Evolutionary conservation across 192 early-diverging fungal species (phyloP).

Genomic region (Jimgerdemannia flammicorona): DNA sequence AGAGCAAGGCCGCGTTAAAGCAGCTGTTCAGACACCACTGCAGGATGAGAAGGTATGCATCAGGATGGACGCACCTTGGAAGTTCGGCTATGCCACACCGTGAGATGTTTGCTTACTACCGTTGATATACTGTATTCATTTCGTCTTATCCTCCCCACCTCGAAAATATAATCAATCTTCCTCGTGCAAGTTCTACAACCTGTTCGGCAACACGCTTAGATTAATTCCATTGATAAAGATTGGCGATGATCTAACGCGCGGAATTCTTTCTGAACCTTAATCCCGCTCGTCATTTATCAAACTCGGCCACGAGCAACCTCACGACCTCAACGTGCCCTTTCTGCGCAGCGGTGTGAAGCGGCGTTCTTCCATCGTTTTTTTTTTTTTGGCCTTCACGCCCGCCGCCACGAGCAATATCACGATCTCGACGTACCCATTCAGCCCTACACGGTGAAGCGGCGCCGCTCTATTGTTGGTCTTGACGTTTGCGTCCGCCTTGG

Average conservation of each 20-base stretch:
- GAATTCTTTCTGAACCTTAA: neutral
- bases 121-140: neutral
- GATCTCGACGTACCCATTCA: too few species aligned
- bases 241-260: too few species aligned
- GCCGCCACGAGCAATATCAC: too few species aligned
- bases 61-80: slow-evolving; percentile 1
- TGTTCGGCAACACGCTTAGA: slow-evolving; percentile 6
- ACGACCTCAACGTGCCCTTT: too few species aligned
- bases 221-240: too few species aligned
- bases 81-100: neutral
- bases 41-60: slow-evolving; percentile 1
- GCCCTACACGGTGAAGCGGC: too few species aligned
- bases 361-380: neutral
- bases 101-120: neutral
- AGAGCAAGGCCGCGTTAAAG: slow-evolving; percentile 6
- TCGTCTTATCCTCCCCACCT: too few species aligned
- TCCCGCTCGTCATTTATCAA: neutral
- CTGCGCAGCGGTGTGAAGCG: too few species aligned
- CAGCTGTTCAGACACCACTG: slow-evolving; percentile 15
- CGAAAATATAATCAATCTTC: slow-evolving; percentile 3
- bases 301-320: too few species aligned
- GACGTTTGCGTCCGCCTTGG: too few species aligned
- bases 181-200: slow-evolving; percentile 14
- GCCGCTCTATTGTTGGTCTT: too few species aligned
- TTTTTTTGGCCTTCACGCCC: too few species aligned